A percentile compares a stretch with the other conserved stretches of the same genome.
phyloP scores from a whole-genome alignment of 2,329 filamentous ascomycete species.

The Colletotrichum godetiae region DNA sequence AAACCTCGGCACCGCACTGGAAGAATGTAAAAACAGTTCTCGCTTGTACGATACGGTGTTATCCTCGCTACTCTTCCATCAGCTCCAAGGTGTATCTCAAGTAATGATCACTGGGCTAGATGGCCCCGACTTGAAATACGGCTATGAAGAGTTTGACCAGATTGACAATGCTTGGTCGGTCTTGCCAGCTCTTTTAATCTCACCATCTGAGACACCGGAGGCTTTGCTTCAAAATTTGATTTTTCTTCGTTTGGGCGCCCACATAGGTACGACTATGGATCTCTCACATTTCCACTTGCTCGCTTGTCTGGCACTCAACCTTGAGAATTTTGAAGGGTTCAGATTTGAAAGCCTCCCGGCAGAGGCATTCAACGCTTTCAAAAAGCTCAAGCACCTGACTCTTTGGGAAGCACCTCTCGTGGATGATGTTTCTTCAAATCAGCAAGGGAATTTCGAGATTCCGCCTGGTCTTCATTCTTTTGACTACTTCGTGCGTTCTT shows the following conservation, averaged over 20 bases:
- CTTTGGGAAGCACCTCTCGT: neutral
- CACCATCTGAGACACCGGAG: too few species aligned
- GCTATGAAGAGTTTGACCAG: too few species aligned
- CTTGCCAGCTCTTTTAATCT: too few species aligned
- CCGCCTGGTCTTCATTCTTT: neutral
- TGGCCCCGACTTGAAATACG: too few species aligned
- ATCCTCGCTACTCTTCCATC: neutral
- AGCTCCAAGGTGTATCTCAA: too few species aligned
- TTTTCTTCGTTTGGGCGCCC: too few species aligned
- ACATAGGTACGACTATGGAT: too few species aligned
- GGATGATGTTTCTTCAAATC: too few species aligned
- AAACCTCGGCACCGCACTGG: neutral
- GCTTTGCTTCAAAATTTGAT: too few species aligned
- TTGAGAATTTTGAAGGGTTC: neutral
- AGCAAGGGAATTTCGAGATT: neutral
- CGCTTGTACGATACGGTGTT: neutral
- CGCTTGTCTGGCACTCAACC: neutral
- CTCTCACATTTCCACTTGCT: neutral
- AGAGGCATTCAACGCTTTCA: neutral
- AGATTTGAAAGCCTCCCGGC: neutral
- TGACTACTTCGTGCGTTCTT: neutral
- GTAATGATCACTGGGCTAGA: too few species aligned
- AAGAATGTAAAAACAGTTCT: rapidly evolving
- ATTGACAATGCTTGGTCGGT: too few species aligned
- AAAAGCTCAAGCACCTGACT: neutral